These are phyloP conservation scores for Tulasnella sp. DNA, from an alignment of 768 basidiomycete genomes.

Conservation along the genomic window DNA sequence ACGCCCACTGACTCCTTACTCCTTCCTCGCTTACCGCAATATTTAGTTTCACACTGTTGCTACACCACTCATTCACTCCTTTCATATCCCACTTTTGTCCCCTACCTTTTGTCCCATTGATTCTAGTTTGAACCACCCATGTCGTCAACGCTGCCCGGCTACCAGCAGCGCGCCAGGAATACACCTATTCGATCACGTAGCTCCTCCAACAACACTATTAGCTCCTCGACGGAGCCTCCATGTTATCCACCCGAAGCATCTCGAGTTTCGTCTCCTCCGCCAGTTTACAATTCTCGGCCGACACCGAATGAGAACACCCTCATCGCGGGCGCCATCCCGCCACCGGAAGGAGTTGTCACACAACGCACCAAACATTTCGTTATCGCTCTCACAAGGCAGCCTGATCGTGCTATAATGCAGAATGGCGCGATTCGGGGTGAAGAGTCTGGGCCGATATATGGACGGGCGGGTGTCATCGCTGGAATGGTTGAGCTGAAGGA, in stretches of 20 bases:
- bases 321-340: conserved; percentile 11
- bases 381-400: background rate
- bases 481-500: conserved; percentile 11
- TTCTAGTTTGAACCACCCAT: too few species aligned
- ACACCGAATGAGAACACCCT: conserved; percentile 7
- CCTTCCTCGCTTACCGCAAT: too few species aligned
- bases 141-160: too few species aligned
- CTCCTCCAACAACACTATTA: too few species aligned
- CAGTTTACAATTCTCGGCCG: conserved; percentile 8
- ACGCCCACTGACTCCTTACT: too few species aligned
- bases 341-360: conserved; percentile 3
- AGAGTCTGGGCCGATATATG: background rate
- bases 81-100: too few species aligned
- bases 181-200: too few species aligned
- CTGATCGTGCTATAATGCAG: background rate
- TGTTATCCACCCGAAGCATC: background rate
- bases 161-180: too few species aligned
- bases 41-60: too few species aligned
- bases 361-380: conserved; percentile 6
- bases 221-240: background rate
- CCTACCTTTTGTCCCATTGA: too few species aligned
- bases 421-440: background rate
- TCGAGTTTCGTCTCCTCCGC: background rate
- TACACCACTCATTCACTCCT: too few species aligned
- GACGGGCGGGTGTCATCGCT: background rate